These are phyloP conservation scores for Curvularia spicifera DNA, from an alignment of 2,329 filamentous ascomycete species.

Conservation along the genomic window DNA sequence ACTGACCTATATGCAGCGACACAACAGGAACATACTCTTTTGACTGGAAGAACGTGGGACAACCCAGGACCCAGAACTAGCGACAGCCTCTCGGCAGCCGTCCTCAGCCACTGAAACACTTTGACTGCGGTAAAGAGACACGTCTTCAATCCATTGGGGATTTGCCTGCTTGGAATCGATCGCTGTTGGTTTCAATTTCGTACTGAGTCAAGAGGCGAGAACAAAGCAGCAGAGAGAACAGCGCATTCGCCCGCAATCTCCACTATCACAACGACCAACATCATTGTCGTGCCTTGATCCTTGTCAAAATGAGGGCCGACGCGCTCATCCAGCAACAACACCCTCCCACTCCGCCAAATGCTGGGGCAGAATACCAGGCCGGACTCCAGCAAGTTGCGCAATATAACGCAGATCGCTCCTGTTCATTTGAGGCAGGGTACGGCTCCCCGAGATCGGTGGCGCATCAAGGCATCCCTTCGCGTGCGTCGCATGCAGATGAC, in stretches of 20 bases:
- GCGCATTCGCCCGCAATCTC: conserved; percentile 10
- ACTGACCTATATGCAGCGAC: conserved; percentile 40
- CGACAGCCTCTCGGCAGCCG: conserved; percentile 12
- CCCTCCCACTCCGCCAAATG: conserved; percentile 47
- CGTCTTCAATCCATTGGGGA: not conserved
- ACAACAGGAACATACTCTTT: conserved; percentile 21
- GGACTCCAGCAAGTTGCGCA: conserved; percentile 52
- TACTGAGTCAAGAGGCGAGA: conserved; percentile 17
- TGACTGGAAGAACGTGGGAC: conserved; percentile 22
- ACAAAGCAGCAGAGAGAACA: conserved; percentile 12
- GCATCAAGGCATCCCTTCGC: conserved; percentile 38
- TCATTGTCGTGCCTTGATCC: conserved; percentile 14
- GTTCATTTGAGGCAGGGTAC: conserved; percentile 45
- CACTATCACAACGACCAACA: conserved; percentile 14
- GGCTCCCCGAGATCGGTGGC: conserved; percentile 36
- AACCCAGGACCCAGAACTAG: not conserved
- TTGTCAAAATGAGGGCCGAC: conserved; percentile 42
- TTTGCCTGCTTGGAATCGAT: conserved; percentile 5
- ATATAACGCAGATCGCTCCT: conserved; percentile 51
- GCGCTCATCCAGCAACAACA: conserved; percentile 46
- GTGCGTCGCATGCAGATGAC: conserved; percentile 36
- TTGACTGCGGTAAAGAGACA: conserved; percentile 10
- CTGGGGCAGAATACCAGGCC: conserved; percentile 42
- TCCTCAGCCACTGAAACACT: conserved; percentile 11
- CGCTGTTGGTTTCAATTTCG: conserved; percentile 17